phyloP scores from a whole-genome alignment of 2,329 filamentous ascomycete species.

The Aspergillus transmontanensis region DNA sequence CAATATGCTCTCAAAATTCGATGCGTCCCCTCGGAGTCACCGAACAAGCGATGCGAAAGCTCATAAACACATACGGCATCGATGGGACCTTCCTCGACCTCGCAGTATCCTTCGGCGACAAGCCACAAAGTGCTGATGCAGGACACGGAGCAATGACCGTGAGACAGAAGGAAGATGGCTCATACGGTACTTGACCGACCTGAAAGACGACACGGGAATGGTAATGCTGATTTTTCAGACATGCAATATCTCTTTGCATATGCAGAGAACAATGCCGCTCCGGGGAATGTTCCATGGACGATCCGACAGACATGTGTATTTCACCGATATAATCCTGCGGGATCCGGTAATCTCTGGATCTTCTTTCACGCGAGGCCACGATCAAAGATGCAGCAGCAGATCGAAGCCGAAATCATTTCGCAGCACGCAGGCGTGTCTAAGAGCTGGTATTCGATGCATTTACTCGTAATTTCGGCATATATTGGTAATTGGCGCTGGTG shows the following conservation, averaged over 20 bases:
- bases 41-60: constrained; percentile 10
- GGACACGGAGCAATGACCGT: constrained; percentile 22
- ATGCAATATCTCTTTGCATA: constrained; percentile 22
- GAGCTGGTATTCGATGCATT: constrained; percentile 17
- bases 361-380: constrained; percentile 16
- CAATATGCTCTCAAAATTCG: constrained; percentile 17
- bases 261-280: constrained; percentile 6
- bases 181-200: constrained; percentile 6
- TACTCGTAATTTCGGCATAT: constrained; percentile 14
- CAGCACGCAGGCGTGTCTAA: background rate
- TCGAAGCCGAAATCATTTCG: constrained; percentile 6
- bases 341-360: constrained; percentile 19
- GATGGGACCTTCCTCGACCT: constrained; percentile 16
- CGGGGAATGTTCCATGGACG: constrained; percentile 14
- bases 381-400: constrained; percentile 9
- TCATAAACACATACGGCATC: constrained; percentile 18
- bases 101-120: constrained; percentile 22
- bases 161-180: constrained; percentile 12
- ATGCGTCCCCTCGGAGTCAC: constrained; percentile 20
- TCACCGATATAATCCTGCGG: constrained; percentile 15
- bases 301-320: constrained; percentile 23
- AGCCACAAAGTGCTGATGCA: constrained; percentile 21
- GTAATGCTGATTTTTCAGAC: constrained; percentile 11
- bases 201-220: background rate
- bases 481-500: constrained; percentile 17